phyloP scores from a whole-genome alignment of 2,329 filamentous ascomycete species.

The Xylariaceae sp. region DNA sequence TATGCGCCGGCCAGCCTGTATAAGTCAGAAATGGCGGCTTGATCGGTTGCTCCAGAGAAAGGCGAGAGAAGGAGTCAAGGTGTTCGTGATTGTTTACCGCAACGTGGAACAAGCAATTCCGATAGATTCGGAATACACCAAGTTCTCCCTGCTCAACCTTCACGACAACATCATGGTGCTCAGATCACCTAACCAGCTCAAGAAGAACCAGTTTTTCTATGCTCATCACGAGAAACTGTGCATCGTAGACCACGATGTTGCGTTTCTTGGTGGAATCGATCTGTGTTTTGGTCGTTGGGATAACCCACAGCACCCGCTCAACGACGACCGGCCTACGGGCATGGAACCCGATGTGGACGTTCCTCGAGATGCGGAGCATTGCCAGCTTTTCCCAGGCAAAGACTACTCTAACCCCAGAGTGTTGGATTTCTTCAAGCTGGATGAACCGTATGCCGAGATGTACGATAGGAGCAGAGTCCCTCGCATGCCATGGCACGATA shows the following conservation, averaged over 20 bases:
- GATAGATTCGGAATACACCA: constrained; percentile 97
- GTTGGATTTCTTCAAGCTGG: constrained; percentile 87
- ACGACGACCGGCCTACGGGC: constrained; percentile 90
- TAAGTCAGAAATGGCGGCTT: constrained; percentile 96
- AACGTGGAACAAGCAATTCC: constrained; percentile 97
- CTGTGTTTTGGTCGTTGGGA: constrained; percentile 97
- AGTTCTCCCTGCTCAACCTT: constrained; percentile 89
- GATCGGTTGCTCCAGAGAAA: constrained; percentile 91
- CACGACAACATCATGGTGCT: constrained; percentile 97
- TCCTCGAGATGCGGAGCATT: constrained; percentile 87
- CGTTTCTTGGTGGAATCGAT: constrained; percentile 93
- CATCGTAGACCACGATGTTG: constrained; percentile 90
- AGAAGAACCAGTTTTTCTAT: constrained; percentile 99
- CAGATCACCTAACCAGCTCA: constrained; percentile 92
- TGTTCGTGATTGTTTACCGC: constrained; percentile 95
- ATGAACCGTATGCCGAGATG: constrained; percentile 98
- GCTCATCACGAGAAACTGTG: constrained; percentile 98
- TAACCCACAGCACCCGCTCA: constrained; percentile 83
- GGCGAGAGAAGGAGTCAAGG: constrained; percentile 89
- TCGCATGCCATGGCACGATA: constrained; percentile 98
- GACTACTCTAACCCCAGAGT: constrained; percentile 97
- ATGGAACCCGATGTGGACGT: constrained; percentile 70
- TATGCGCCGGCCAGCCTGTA: constrained; percentile 85
- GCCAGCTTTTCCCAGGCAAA: constrained; percentile 94
- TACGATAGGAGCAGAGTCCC: constrained; percentile 86